Percentiles rank a stretch among this genome's conserved stretches.
phyloP scores from a whole-genome alignment of 345 rosid genomes.

The Citrus glauca region DNA sequence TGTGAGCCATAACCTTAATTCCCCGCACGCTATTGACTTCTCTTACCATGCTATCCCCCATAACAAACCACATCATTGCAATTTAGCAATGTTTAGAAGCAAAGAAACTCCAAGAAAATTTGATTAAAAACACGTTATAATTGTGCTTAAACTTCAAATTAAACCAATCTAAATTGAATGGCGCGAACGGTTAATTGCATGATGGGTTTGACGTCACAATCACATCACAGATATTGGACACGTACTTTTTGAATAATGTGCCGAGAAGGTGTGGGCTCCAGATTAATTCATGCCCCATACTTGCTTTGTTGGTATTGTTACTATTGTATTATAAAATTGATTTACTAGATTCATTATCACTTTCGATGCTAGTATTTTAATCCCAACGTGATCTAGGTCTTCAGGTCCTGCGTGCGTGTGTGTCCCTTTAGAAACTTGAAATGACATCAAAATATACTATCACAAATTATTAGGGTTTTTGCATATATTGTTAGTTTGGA shows the following conservation, averaged over 20 bases:
- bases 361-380: neutral
- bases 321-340: neutral
- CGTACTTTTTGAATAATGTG: neutral
- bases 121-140: neutral
- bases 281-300: neutral
- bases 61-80: neutral
- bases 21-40: neutral
- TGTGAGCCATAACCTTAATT: neutral
- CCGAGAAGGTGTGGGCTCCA: neutral
- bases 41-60: neutral
- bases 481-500: too few species aligned
- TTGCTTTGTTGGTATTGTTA: neutral
- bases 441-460: too few species aligned
- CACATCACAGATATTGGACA: neutral
- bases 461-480: too few species aligned
- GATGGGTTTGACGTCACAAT: neutral
- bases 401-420: neutral
- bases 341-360: neutral
- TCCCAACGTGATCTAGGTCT: neutral
- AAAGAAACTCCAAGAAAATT: neutral
- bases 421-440: too few species aligned
- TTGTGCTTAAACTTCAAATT: neutral
- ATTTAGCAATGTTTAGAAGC: neutral
- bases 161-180: neutral
- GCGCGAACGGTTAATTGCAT: neutral